Evolutionary conservation across 352 stramenopile species (phyloP), one percentile per base, ranked within the genome.

Genomic region (Phytophthora sp.): DNA sequence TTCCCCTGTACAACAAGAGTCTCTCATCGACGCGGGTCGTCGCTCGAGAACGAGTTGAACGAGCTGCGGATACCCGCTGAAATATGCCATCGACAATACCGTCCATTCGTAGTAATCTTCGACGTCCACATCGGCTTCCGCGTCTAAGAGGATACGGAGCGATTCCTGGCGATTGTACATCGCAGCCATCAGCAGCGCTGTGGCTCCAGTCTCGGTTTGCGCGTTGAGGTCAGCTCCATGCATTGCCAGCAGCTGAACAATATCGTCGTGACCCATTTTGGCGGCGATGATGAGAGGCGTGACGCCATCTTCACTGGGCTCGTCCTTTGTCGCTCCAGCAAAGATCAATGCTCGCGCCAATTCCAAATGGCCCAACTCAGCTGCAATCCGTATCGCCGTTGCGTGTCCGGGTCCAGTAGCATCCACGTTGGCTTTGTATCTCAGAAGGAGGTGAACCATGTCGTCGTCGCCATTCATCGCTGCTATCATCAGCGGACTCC

Each of bases 101-200:
- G 51, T 54, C 51, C 43, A 57, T 3, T 34, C 26, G 23, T 12
- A 27, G 31, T 28, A 17, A 13, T 44, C 35, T 20, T 42, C n/a
- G 23, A 66, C 55, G 17, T 57, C 37, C 17, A 60, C 46, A 21
- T 71, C 23, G 10, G 62, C 62, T 7, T 21, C 48, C 0, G 21
- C 17, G 5, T 69, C 41, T 27, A 69, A 39, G 9, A 69, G 45
- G 15, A 69, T 54, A 2, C 54, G 61, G 39, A 54, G 45, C 15
- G 48, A 15, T 50, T 64, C 45, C 28, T 39, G 20, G 18, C 20
- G 43, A 30, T 58, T 54, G 35, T 44, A 56, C 42, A 56, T 55
- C 17, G 46, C 28, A 12, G 62, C 31, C 24, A 61, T 39, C 1
- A 53, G 13, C 5, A 70, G 26, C 3, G 45, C 60, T 5, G 60